Base-by-base conservation (phyloP, 176 grass and related monocot species). In the Bothriochloa decipiens region DNA sequence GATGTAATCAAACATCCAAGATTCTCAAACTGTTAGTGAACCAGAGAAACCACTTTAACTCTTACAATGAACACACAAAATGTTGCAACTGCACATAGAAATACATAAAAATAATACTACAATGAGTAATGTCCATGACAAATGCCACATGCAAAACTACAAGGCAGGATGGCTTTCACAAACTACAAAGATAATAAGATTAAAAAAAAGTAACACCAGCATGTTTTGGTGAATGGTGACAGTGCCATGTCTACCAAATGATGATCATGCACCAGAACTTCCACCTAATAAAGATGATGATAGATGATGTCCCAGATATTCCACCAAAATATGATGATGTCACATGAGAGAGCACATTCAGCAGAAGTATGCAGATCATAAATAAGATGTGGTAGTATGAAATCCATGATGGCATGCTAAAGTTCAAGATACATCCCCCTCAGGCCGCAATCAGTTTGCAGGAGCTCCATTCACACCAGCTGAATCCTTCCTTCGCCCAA, bases 401-500 rank as follows among this genome's bases (percentile, higher is more conserved):
- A 85, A 90, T 92, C 87, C 93, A 93, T 82, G 87, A 93, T 89
- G 82, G 15, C 80, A 91, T 84, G 75, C 68, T 80, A 85, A 86
- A 79, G 82, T 88, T 72, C 78, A 86, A 90, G 85, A 93, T 90
- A 94, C 81, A 71, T 89, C 81, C 87, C 87, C 91, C 74, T 93
- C 62, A 32, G 67, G 50, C 74, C 65, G 83, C 23, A 75, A 79
- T 70, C 78, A 94, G 25, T 91, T 86, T 35, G 62, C 75, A 78
- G 89, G 79, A 76, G 88, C 29, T 79, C 90, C 91, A 77, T 89
- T 99, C 14, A 32, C 91, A 78, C 83, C 81, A 14, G 64, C 64
- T 67, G 70, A 85, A 80, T 99, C 97, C 86, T 99, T 99, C 84
- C 97, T 92, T 77, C 97, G 90, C 33, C 97, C 97, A 91, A 88